Percentiles rank a stretch among this genome's conserved stretches.
phyloP scores from a whole-genome alignment of 768 basidiomycete species.

The Sarcomyxa edulis region DNA sequence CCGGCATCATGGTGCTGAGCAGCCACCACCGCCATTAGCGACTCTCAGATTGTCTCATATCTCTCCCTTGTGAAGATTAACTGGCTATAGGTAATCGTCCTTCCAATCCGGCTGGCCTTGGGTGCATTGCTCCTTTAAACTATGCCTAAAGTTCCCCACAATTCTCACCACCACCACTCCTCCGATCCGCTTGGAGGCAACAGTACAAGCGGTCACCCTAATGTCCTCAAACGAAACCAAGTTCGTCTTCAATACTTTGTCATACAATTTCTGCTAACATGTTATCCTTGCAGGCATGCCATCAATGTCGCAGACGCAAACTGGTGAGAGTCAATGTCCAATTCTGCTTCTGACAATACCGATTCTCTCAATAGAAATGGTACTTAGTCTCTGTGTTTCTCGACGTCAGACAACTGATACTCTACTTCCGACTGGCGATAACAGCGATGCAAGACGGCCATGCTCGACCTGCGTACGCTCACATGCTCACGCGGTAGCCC shows the following conservation, averaged over 20 bases:
- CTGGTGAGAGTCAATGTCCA: constrained; percentile 40
- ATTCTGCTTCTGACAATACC: constrained; percentile 9
- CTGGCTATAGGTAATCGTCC: no score
- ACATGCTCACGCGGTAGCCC: constrained; percentile 62
- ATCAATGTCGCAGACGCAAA: constrained; percentile 73
- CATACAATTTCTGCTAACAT: background rate
- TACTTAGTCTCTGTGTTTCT: constrained; percentile 17
- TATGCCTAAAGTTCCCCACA: constrained; percentile 35
- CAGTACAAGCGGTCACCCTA: no score
- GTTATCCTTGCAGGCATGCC: constrained; percentile 41
- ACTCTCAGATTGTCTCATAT: no score
- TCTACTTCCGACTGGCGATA: no score
- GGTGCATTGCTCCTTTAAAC: no score
- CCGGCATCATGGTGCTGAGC: no score
- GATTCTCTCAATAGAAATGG: constrained; percentile 50
- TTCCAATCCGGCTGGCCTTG: no score
- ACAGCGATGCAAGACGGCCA: constrained; percentile 60
- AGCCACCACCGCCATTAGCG: no score
- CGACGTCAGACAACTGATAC: no score
- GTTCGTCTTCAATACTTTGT: constrained; percentile 20
- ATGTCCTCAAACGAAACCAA: constrained; percentile 50
- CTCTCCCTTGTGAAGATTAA: no score
- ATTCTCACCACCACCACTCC: no score
- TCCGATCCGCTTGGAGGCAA: no score
- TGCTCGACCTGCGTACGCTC: constrained; percentile 77